Base-by-base conservation (phyloP, 441 rosid genomes). In the Arabidopsis hybrid region DNA sequence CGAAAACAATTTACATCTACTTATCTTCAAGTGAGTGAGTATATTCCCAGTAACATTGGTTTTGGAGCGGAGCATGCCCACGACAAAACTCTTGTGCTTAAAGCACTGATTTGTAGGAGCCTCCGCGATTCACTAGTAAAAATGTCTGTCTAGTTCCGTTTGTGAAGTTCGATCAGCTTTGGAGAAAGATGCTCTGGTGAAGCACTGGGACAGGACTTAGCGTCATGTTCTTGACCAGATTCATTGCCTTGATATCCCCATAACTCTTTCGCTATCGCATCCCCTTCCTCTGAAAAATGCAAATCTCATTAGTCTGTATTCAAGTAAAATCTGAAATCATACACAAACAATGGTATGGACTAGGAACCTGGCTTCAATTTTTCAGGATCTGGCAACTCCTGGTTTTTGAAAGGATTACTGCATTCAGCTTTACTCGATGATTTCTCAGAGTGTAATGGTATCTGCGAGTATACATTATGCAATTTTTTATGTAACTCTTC, bases 391-490 rank as follows among this genome's bases (percentile, higher is more conserved):
- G 26, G 71, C 58, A 66, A 34, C 29, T 67, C 78, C 49, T 6
- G 53, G 55, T 53, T 81, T 46, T 53, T 12, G 12, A 18, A 74
- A 67, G 63, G 39, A 55, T 56, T 26, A 51, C 73, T 71, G 36
- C 64, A 18, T 35, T 69, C 77, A 31, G 83, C 65, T 18, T 66
- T 70, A 58, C 59, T 49, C 6, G 71, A 42, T 50, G 76, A 34
- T 26, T 70, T 78, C 53, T 75, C 80, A 60, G 83, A 16, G 59
- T 51, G 70, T 45, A 82, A 40, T 6, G 88, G 88, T 57, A 87
- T 70, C 78, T 87, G 97, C 40, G 90, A 84, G 78, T 96, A 96
- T 40, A 86, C 95, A 32, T 83, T 80, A 45, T 71, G 83, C 55
- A 96, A 61, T 53, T 80, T 80, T 53, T 75, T 66, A 72, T 85